Percentiles rank a stretch among this genome's conserved stretches.
These are phyloP conservation scores for Nemania bipapillata DNA, from an alignment of 2,329 filamentous ascomycete species.

Conservation along the genomic window DNA sequence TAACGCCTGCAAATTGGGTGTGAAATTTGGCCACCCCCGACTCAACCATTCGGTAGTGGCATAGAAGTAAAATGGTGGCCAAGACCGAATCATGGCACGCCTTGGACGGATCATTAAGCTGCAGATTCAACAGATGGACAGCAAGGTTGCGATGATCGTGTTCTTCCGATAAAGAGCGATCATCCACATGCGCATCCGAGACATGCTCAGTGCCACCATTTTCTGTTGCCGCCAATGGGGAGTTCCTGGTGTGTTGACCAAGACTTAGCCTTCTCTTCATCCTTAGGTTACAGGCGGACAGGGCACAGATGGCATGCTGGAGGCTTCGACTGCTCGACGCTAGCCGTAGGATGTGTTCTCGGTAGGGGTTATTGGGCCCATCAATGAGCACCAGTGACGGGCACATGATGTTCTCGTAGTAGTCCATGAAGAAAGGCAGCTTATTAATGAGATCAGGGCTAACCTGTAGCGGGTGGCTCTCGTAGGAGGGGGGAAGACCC, in stretches of 20 bases:
- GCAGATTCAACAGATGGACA: constrained; percentile 83
- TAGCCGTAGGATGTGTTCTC: constrained; percentile 81
- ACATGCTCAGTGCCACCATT: constrained; percentile 59
- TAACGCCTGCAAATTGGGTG: constrained; percentile 91
- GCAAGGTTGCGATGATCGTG: constrained; percentile 83
- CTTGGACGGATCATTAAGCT: constrained; percentile 78
- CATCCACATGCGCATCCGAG: constrained; percentile 63
- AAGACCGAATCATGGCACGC: constrained; percentile 87
- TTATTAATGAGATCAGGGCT: constrained; percentile 75
- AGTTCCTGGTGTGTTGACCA: constrained; percentile 65
- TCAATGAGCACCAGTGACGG: constrained; percentile 93
- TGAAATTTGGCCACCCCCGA: constrained; percentile 93
- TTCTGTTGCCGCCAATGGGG: constrained; percentile 58
- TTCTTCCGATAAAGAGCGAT: constrained; percentile 79
- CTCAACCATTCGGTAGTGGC: constrained; percentile 92
- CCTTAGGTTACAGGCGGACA: constrained; percentile 88
- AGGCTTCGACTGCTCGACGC: constrained; percentile 81
- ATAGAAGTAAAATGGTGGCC: constrained; percentile 86
- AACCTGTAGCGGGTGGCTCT: constrained; percentile 62
- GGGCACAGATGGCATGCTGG: constrained; percentile 90
- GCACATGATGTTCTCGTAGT: constrained; percentile 92
- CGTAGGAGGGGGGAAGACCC: constrained; percentile 59
- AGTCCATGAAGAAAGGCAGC: constrained; percentile 89
- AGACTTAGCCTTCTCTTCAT: constrained; percentile 79
- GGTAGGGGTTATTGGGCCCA: constrained; percentile 83